Base-by-base conservation (phyloP, 192 early-diverging fungal genomes). In the Oehlia diaphana region DNA sequence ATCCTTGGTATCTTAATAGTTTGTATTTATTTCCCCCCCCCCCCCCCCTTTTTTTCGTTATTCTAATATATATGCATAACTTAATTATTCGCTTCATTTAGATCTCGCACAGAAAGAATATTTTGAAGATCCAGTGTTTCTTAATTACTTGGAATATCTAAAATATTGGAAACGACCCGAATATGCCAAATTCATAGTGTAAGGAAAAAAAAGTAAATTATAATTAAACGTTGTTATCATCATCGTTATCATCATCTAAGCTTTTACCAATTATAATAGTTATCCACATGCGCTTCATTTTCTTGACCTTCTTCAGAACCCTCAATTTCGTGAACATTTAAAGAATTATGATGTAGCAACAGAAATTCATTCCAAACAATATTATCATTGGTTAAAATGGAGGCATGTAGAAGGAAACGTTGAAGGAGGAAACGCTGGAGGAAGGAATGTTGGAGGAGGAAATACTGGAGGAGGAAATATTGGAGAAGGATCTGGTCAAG, bases 1-100 rank as follows among this genome's bases (percentile, higher is more conserved):
- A 97, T 83, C 97, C 97, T 23, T 92, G 92, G 90, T 99, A 99
- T 79, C 88, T 99, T 50, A 94, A 96, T 81, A 89, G 92, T 94
- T 90, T 31, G 58, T 65, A 63, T 35, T 12, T 12, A 63, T 31
- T 4, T 16, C n/a, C n/a, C n/a, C n/a, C n/a, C n/a, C n/a, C n/a
- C n/a, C n/a, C n/a, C n/a, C 8, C 49, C 12, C 28, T 9, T 2
- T 31, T 62, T 26, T n/a, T 44, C 1, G 26, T 5, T 70, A 39
- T 8, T n/a, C 28, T 28, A 47, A 35, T 68, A 19, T 74, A 31
- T 26, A 37, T 62, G 8, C 37, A 37, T 37, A 37, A 37, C 6
- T 37, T 35, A 14, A 31, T 53, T 23, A 63, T n/a, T 50, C 16
- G 37, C 14, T 4, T 33, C 26, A 62, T 65, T 12, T 81, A 89